Base-by-base conservation (phyloP, 257 asterid genomes). In the Osmanthus fragrans region DNA sequence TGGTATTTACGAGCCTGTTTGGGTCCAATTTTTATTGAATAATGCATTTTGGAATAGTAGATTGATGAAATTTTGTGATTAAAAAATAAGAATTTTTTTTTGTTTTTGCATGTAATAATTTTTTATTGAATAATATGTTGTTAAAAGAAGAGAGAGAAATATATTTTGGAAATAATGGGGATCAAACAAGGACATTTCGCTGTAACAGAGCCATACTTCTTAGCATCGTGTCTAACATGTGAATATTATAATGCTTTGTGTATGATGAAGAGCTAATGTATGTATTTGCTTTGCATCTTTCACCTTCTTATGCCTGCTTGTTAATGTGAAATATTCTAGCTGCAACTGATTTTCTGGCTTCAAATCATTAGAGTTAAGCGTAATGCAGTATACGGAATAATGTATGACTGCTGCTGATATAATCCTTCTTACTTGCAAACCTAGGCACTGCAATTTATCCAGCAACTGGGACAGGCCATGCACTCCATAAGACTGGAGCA, bases 381-480 rank as follows among this genome's bases (percentile, higher is more conserved):
- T 54, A 36, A 30, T 33, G 58, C 68, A 6, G 66, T 23, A 16
- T 37, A 36, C 21, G 45, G 82, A 49, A 27, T n/a, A 69, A 56
- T 74, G 15, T 65, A 40, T 27, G 65, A 77, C 76, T 77, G 64
- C n/a, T 70, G 69, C 79, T 80, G 75, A 84, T 77, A 72, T 70
- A 36, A 36, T 75, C 73, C 74, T 75, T 73, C 78, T 81, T 73
- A 37, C 70, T 74, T 79, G 81, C 72, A 74, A 56, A 73, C 71
- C 54, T 84, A 95, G 98, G 98, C 97, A 36, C 83, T 93, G 86
- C 86, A 89, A 70, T 93, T 95, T 54, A 74, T 95, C 80, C 84
- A 76, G 82, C 92, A 91, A 80, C 96, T 95, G 25, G 99, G 99
- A 75, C 89, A 89, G 85, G 94, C 96, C 82, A 85, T 95, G 91